Conservation (phyloP, 208 protist species). For the Trypanosoma conorhini region DNA sequence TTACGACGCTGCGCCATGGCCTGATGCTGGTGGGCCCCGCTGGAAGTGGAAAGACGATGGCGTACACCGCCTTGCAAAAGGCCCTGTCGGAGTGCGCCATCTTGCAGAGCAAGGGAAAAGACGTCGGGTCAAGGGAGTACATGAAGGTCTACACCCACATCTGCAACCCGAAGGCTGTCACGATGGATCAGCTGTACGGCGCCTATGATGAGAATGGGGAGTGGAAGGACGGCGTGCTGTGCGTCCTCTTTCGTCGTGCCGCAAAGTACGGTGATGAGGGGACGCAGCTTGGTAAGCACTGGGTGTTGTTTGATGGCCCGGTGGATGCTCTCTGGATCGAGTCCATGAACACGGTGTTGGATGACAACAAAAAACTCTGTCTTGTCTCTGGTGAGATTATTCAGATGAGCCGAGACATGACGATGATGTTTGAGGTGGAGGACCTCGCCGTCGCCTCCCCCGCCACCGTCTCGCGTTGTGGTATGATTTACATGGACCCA, state of each 20-base stretch:
- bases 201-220: slow-evolving; percentile 97
- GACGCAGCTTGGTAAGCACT: slow-evolving; percentile 91
- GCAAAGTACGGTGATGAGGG: slow-evolving; percentile 89
- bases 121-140: slow-evolving; percentile 69
- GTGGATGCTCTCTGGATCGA: slow-evolving; percentile 97
- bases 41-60: slow-evolving; percentile 96
- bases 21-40: slow-evolving; percentile 98
- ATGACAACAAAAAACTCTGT: slow-evolving; percentile 97
- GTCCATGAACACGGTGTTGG: slow-evolving; percentile 96
- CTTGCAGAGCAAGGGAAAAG: slow-evolving; percentile 68
- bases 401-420: slow-evolving; percentile 95
- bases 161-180: slow-evolving; percentile 98
- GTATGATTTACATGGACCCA: slow-evolving; percentile 99
- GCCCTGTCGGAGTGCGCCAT: slow-evolving; percentile 77
- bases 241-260: slow-evolving; percentile 92
- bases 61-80: slow-evolving; percentile 84
- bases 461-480: slow-evolving; percentile 97
- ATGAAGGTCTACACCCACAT: slow-evolving; percentile 94
- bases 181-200: slow-evolving; percentile 98
- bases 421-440: slow-evolving; percentile 98
- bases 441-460: slow-evolving; percentile 97
- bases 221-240: slow-evolving; percentile 97
- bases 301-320: slow-evolving; percentile 98
- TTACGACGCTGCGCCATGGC: slow-evolving; percentile 97
- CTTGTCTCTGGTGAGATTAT: slow-evolving; percentile 96